Percentiles rank a stretch among this genome's conserved stretches.
Evolutionary conservation across 805 yeast species (phyloP).

Genomic region (Yamadazyma phyllophila): DNA sequence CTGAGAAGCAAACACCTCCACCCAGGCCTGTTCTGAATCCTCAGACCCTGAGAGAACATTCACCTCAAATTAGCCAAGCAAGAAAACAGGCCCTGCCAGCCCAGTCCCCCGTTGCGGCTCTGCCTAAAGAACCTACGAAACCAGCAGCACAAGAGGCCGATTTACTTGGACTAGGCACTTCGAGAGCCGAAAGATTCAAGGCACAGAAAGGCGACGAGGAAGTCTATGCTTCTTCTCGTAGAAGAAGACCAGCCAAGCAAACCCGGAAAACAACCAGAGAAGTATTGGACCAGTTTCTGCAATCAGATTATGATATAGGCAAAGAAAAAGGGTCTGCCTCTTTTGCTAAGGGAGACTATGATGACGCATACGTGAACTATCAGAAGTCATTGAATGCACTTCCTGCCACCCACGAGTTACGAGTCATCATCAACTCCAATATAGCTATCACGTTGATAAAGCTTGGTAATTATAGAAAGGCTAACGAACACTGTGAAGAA

Average conservation of each 20-base stretch:
- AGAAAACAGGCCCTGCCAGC: too few species aligned
- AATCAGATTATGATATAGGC: slow-evolving; percentile 44
- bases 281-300: slow-evolving; percentile 38
- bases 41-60: too few species aligned
- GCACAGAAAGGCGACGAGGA: slow-evolving; percentile 16
- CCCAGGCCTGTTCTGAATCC: slow-evolving; percentile 5
- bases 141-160: slow-evolving; percentile 19
- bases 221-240: slow-evolving; percentile 23
- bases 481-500: slow-evolving; percentile 44
- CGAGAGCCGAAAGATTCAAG: slow-evolving; percentile 27
- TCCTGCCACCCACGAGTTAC: slow-evolving; percentile 62
- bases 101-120: too few species aligned
- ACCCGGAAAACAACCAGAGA: slow-evolving; percentile 13
- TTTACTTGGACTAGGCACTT: slow-evolving; percentile 23
- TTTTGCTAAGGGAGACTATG: slow-evolving; percentile 81
- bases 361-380: slow-evolving; percentile 61
- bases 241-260: slow-evolving; percentile 16
- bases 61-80: too few species aligned
- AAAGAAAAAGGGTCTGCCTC: slow-evolving; percentile 58
- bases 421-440: slow-evolving; percentile 72
- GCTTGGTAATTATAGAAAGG: slow-evolving; percentile 64
- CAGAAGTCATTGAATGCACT: slow-evolving; percentile 47
- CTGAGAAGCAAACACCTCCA: slow-evolving; percentile 3
- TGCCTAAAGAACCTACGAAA: not conserved
- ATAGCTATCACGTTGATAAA: slow-evolving; percentile 61